A percentile compares a stretch with the other conserved stretches of the same genome.
phyloP scores from a whole-genome alignment of 2,329 filamentous ascomycete genomes.

The Fusarium agapanthi region DNA sequence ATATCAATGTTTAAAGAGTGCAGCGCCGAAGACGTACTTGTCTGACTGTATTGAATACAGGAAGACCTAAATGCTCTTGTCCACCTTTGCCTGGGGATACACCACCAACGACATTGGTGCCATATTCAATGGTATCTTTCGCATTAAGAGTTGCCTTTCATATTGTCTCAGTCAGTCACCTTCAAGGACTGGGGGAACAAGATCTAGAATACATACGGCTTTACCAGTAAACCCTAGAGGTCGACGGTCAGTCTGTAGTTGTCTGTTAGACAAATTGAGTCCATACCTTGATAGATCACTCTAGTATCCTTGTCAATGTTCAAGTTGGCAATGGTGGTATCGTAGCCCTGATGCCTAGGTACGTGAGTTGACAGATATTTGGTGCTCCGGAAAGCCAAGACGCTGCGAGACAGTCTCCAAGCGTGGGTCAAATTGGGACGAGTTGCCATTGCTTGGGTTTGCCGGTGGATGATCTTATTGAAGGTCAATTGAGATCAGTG shows the following conservation, averaged over 20 bases:
- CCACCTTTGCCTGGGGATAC: conserved; percentile 51
- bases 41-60: conserved; percentile 48
- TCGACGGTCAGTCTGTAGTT: rapidly evolving
- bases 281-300: conserved; percentile 49
- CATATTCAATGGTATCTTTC: conserved; percentile 50
- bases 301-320: background rate
- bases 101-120: conserved; percentile 50
- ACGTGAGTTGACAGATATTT: background rate
- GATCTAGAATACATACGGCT: conserved; percentile 41
- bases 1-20: too few relatives aligned
- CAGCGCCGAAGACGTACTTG: conserved; percentile 33
- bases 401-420: background rate
- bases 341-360: background rate
- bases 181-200: too few relatives aligned
- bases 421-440: background rate
- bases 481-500: rapidly evolving
- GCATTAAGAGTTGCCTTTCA: conserved; percentile 50
- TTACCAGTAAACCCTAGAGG: conserved; percentile 50
- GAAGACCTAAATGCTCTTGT: conserved; percentile 45
- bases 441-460: background rate
- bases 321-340: background rate
- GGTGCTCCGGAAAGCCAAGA: background rate
- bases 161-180: background rate
- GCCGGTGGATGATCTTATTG: background rate
- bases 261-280: background rate